Percentiles rank a stretch among this genome's conserved stretches.
These are phyloP conservation scores for Phyllosticta citrichinensis DNA, from an alignment of 2,329 filamentous ascomycete genomes.

Conservation along the genomic window DNA sequence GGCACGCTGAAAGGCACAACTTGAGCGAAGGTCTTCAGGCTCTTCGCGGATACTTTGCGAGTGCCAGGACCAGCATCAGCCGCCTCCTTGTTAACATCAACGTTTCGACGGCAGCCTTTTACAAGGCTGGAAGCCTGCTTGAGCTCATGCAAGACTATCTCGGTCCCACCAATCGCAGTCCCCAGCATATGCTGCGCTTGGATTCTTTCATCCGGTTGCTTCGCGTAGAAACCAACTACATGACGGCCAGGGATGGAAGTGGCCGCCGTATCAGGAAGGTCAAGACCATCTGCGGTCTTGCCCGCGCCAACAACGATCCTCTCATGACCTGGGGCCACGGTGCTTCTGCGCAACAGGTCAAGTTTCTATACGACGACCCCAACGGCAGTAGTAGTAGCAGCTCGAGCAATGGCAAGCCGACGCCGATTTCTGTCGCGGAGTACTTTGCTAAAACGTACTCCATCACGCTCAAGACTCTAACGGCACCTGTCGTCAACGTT, in stretches of 20 bases:
- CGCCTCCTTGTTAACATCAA: slow-evolving; percentile 54
- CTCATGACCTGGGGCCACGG: slow-evolving; percentile 13
- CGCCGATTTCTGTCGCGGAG: slow-evolving; percentile 6
- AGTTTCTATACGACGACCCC: slow-evolving; percentile 1
- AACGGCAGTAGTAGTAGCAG: neutral
- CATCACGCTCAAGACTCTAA: slow-evolving; percentile 15
- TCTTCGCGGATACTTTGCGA: slow-evolving; percentile 52
- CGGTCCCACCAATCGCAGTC: slow-evolving; percentile 11
- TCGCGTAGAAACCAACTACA: slow-evolving; percentile 31
- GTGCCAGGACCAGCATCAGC: slow-evolving; percentile 48
- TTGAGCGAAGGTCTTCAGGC: slow-evolving; percentile 46
- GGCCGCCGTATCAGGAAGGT: slow-evolving; percentile 25
- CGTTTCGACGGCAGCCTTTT: slow-evolving; percentile 50
- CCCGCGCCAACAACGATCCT: slow-evolving; percentile 25
- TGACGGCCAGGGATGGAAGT: slow-evolving; percentile 25
- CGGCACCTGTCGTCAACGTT: slow-evolving; percentile 23
- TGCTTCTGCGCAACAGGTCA: slow-evolving; percentile 8
- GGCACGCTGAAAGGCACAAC: slow-evolving; percentile 27
- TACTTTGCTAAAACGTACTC: slow-evolving; percentile 12
- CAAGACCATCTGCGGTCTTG: slow-evolving; percentile 31
- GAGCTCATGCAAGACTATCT: slow-evolving; percentile 20
- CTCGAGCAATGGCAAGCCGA: neutral
- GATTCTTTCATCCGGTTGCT: slow-evolving; percentile 28
- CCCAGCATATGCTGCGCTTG: slow-evolving; percentile 4
- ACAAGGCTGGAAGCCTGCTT: slow-evolving; percentile 36